Conservation (phyloP, 108 stramenopile genomes). For the Hondaea fermentalgiana region DNA sequence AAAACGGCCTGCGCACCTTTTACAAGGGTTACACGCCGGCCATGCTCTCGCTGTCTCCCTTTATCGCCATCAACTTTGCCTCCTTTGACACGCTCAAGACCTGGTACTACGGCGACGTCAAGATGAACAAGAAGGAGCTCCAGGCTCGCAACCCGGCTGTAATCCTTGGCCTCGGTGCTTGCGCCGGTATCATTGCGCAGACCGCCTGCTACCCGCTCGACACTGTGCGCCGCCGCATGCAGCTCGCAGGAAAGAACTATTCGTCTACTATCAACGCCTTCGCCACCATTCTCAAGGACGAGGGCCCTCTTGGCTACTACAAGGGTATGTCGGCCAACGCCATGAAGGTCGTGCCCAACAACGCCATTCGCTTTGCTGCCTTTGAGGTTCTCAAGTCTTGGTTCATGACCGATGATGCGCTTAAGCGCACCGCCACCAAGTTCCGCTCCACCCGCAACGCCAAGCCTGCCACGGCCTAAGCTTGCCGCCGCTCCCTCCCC, state of each 20-base stretch:
- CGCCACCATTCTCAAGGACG: conserved; percentile 1
- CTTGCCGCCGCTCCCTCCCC: too few relatives aligned
- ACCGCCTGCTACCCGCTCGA: conserved; percentile 7
- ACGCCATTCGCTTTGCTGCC: conserved; percentile 15
- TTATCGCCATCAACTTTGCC: conserved; percentile 8
- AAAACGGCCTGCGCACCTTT: not conserved
- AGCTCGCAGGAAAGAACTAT: not conserved
- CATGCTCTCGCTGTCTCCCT: not conserved
- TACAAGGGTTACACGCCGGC: conserved; percentile 11
- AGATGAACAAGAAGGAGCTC: conserved; percentile 16
- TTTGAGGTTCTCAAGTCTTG: conserved; percentile 14
- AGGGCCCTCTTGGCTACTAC: conserved; percentile 1
- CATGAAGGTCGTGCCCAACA: conserved; percentile 7
- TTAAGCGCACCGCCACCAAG: not conserved
- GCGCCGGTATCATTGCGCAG: conserved; percentile 2
- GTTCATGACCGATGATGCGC: not conserved
- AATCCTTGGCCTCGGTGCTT: not conserved
- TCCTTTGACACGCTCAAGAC: conserved; percentile 15
- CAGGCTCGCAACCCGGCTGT: not conserved
- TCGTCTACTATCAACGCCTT: not conserved
- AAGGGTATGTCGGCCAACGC: conserved; percentile 18
- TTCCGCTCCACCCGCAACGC: not conserved
- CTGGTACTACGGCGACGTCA: not conserved
- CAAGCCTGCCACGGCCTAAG: not conserved
- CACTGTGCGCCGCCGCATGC: conserved; percentile 19